Conservation (phyloP, 2,329 filamentous ascomycete species). For the Nothophoma quercina region DNA sequence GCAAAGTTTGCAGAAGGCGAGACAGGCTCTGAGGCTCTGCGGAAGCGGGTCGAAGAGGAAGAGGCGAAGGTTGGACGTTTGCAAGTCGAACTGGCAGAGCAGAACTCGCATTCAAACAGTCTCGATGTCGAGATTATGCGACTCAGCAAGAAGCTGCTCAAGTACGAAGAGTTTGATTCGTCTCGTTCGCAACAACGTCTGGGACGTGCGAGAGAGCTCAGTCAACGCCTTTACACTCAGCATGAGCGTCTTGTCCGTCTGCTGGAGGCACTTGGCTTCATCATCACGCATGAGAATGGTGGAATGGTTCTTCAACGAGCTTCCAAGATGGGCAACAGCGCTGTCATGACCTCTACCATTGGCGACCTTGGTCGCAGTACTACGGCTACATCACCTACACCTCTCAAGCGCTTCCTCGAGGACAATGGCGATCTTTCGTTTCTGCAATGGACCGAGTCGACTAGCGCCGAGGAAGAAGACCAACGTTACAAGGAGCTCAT, state of each 20-base stretch:
- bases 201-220: slow-evolving; percentile 79
- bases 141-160: slow-evolving; percentile 70
- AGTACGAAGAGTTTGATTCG: slow-evolving; percentile 55
- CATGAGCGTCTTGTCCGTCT: slow-evolving; percentile 85
- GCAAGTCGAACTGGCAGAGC: slow-evolving; percentile 73
- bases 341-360: slow-evolving; percentile 51
- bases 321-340: slow-evolving; percentile 62
- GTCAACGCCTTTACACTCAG: slow-evolving; percentile 80
- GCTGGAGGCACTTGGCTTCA: slow-evolving; percentile 86
- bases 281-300: slow-evolving; percentile 75
- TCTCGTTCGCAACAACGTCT: slow-evolving; percentile 74
- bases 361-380: slow-evolving; percentile 58
- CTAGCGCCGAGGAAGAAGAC: slow-evolving; percentile 70
- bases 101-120: slow-evolving; percentile 77
- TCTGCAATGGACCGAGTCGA: slow-evolving; percentile 81
- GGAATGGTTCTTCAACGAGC: slow-evolving; percentile 78
- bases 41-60: slow-evolving; percentile 76
- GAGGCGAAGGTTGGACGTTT: slow-evolving; percentile 74
- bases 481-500: slow-evolving; percentile 79
- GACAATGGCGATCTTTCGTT: slow-evolving; percentile 74
- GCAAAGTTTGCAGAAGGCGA: slow-evolving; percentile 81
- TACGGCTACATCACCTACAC: slow-evolving; percentile 62
- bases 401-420: slow-evolving; percentile 64
- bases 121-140: slow-evolving; percentile 78
- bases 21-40: slow-evolving; percentile 80